A percentile compares a stretch with the other conserved stretches of the same genome.
Evolutionary conservation across 495 filamentous ascomycete species (phyloP).

Genomic region (Achaetomiella virescens): DNA sequence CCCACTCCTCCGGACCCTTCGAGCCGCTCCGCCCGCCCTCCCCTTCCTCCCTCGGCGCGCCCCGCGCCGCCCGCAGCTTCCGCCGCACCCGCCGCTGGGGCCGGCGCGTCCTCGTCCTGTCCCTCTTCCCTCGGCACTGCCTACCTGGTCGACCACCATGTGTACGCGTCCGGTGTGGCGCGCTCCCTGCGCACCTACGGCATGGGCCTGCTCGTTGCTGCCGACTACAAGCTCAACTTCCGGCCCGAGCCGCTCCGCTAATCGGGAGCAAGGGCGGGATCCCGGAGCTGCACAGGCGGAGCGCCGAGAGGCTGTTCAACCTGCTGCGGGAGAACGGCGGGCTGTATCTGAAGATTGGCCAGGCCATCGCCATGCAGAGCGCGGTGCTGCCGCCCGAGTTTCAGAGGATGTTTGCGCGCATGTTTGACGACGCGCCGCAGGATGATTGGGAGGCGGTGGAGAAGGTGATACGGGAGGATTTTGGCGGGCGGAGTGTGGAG

Average conservation of each 20-base stretch:
- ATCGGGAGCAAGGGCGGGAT: conserved; percentile 57
- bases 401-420: conserved; percentile 86
- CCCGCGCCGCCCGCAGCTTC: conserved; percentile 60
- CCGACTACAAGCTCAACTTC: conserved; percentile 98
- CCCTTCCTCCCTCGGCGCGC: conserved; percentile 70
- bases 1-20: conserved; percentile 36
- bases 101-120: conserved; percentile 62
- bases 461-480: conserved; percentile 80
- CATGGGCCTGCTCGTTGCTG: conserved; percentile 70
- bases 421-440: conserved; percentile 98
- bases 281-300: conserved; percentile 67
- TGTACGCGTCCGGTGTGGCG: conserved; percentile 70
- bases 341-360: conserved; percentile 93
- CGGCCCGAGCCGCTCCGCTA: conserved; percentile 55
- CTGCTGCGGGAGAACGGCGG: conserved; percentile 82
- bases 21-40: conserved; percentile 74
- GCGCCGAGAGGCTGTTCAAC: conserved; percentile 72
- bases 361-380: conserved; percentile 97
- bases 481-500: conserved; percentile 68
- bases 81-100: conserved; percentile 65
- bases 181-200: conserved; percentile 78
- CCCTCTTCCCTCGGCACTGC: conserved; percentile 50
- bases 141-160: conserved; percentile 62
- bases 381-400: conserved; percentile 89
- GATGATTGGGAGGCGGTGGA: conserved; percentile 88